Evolutionary conservation across 768 basidiomycete genomes (phyloP), one percentile per base, ranked within the genome.

Genomic region (Termitomyces sp.): DNA sequence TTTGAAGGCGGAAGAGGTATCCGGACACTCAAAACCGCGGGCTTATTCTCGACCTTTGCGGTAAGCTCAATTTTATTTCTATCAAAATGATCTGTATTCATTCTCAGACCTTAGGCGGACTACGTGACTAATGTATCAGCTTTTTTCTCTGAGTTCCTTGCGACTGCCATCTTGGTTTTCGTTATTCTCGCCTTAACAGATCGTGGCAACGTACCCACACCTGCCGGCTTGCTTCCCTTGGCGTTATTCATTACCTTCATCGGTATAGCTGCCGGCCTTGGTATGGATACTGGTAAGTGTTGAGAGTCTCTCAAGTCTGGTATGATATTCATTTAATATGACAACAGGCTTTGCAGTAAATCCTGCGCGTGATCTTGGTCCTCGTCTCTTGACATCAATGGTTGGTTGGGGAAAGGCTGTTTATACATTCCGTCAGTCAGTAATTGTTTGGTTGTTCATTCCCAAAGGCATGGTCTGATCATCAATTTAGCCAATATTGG

Each of bases 401-500:
- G 87, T 81, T 9, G 89, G 89, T 3, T 91, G 88, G 64, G 88
- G 87, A 40, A 77, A 71, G 46, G 68, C 71, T 49, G 76, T 80
- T 17, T 80, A 72, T 60, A 74, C 71, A 15, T 79, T 74, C 64
- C 68, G 78, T 63, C 75, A 73, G 77, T 83, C 72, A 50, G 82
- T 72, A 69, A 42, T 54, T 17, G 15, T 20, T 59, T 10, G 17
- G 55, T n/a, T 38, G 25, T 43, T 25, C 25, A 14, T 36, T 32
- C 12, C 9, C 3, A 42, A 40, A 11, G 34, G 59, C 14, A 40
- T 17, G 17, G 52, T 32, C 48, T 56, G 40, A 42, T 14, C 31
- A 69, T 66, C 70, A 8, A 36, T 66, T 58, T 25, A 82, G 79
- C 64, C 87, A 91, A 69, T 91, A 89, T 67, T 90, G 88, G 89